Evolutionary conservation across 352 stramenopile genomes (phyloP).

Genomic region (Phytophthora idaei): DNA sequence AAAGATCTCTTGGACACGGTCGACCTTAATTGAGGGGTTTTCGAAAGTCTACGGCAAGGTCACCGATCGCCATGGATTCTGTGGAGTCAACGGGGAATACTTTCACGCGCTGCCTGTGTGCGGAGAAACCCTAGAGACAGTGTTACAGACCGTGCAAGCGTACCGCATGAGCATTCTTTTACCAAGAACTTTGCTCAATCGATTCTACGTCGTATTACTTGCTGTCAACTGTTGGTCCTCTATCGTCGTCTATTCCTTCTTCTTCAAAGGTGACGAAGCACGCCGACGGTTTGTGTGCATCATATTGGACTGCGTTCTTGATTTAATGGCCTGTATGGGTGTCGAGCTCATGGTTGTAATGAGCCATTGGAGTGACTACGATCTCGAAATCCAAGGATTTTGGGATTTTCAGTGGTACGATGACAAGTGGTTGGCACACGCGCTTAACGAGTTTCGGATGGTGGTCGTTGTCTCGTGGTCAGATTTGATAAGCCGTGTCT

Average conservation of each 20-base stretch:
- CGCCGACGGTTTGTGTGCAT: not conserved
- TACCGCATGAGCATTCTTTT: conserved; percentile 6
- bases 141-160: conserved; percentile 1
- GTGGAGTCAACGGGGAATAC: conserved; percentile 1
- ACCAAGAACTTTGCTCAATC: not conserved
- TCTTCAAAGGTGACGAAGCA: conserved; percentile 6
- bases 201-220: conserved; percentile 7
- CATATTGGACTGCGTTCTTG: not conserved
- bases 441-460: conserved; percentile 1
- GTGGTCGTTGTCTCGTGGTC: conserved; percentile 2
- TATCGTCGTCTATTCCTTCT: not conserved
- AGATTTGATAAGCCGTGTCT: not conserved
- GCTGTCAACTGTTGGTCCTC: conserved; percentile 6
- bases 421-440: not conserved
- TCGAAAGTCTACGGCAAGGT: not conserved
- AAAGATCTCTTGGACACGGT: not conserved
- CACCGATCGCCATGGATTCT: not conserved
- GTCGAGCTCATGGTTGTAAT: not conserved
- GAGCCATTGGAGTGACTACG: conserved; percentile 4
- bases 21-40: not conserved
- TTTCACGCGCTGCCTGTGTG: not conserved
- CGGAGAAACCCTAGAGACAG: conserved; percentile 1
- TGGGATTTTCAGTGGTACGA: not conserved
- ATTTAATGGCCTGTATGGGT: conserved; percentile 5
- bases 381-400: not conserved